Base-by-base conservation (phyloP, 2,329 filamentous ascomycete species). In the Sarocladium brachiariae region DNA sequence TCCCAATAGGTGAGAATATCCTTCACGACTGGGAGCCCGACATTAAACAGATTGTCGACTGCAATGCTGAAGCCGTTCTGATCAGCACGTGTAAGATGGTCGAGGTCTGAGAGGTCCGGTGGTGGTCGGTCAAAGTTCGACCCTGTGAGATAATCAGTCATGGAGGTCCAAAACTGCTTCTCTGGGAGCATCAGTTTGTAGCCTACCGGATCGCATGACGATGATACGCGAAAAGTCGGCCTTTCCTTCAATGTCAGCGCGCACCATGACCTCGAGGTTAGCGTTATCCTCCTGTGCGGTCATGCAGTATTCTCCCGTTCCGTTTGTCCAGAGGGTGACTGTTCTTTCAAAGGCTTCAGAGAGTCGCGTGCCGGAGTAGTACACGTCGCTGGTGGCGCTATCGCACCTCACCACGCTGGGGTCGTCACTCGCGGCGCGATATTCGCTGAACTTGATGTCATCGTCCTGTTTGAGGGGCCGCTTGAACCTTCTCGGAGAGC, bases 221-320 rank as follows among this genome's bases (percentile, higher is more conserved):
- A 89, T 83, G 54, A 86, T 75, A 2, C 86, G 76, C 4, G 71
- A 64, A 63, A 86, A 89, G 62, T 89, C 86, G 3, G 83, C 76
- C 4, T 80, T 59, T 2, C 77, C 74, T 55, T 72, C 70, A 19
- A 77, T 65, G 0, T 81, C 77, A 2, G 75, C 76, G 11, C 85
- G 76, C 18, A 87, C 65, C 24, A 89, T 68, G 4, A 78, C 83
- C 57, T 85, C 83, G 1, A 88, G 74, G 0, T 77, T 78, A 0
- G 84, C 85, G 58, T 83, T 87, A 61, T 89, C 85, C 64, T 89
- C 86, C 63, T 88, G 84, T 0, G 84, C 84, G 1, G 77, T 85
- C 65, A 83, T 80, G 68, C 85, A 88, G 67, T 88, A 88, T 5
- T 73, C 64, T 0, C 81, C 83, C 0, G 76, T 79, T 3, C 83